These are phyloP conservation scores for Alternaria panax DNA, from an alignment of 2,329 filamentous ascomycete genomes.

Conservation along the genomic window DNA sequence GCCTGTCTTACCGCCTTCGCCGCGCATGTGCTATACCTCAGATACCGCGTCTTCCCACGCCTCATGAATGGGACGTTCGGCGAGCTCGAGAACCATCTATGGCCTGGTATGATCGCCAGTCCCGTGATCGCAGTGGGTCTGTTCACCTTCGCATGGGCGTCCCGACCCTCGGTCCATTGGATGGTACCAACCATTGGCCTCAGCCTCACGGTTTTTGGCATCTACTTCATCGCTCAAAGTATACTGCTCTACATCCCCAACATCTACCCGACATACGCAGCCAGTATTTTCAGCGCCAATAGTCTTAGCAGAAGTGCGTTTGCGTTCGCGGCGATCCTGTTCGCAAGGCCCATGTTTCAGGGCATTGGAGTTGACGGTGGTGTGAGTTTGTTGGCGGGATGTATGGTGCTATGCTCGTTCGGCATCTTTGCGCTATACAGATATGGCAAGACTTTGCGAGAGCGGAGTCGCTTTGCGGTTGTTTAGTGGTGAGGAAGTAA, in stretches of 20 bases:
- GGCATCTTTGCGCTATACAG: constrained; percentile 67
- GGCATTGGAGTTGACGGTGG: constrained; percentile 66
- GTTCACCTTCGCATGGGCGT: constrained; percentile 69
- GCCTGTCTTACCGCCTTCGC: constrained; percentile 71
- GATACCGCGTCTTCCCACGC: constrained; percentile 71
- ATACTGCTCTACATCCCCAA: constrained; percentile 70
- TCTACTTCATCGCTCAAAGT: constrained; percentile 53
- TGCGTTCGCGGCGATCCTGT: constrained; percentile 66
- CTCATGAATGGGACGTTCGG: constrained; percentile 69
- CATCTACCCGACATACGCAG: constrained; percentile 59
- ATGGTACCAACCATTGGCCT: constrained; percentile 63
- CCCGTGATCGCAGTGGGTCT: constrained; percentile 68
- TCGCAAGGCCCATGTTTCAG: constrained; percentile 64
- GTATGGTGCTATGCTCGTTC: constrained; percentile 53
- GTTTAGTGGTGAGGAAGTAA: constrained; percentile 6
- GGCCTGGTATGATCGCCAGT: constrained; percentile 67
- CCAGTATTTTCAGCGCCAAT: constrained; percentile 67
- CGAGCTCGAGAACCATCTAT: constrained; percentile 74
- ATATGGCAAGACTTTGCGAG: constrained; percentile 62
- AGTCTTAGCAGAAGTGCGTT: constrained; percentile 63
- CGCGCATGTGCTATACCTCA: constrained; percentile 76
- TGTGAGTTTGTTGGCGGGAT: constrained; percentile 62
- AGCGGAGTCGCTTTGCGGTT: constrained; percentile 65
- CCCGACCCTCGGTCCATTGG: constrained; percentile 67
- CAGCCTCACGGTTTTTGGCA: constrained; percentile 54